Conservation (phyloP, 495 filamentous ascomycete species). For the Poronia punctata region DNA sequence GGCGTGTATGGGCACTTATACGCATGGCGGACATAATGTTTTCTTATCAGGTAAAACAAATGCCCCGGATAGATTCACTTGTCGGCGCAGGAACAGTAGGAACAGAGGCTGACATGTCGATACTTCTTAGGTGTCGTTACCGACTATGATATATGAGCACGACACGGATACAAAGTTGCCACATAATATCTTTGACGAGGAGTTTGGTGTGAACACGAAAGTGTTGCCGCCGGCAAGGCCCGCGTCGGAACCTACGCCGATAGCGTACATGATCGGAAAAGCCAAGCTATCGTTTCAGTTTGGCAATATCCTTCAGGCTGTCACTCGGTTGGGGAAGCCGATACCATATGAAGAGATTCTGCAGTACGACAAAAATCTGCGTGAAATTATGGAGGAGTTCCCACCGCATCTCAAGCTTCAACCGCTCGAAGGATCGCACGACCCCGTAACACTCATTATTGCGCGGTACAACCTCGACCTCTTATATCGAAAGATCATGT, state of each 20-base stretch:
- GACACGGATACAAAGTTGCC: slow-evolving; percentile 85
- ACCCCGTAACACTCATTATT: slow-evolving; percentile 72
- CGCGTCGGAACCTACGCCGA: slow-evolving; percentile 69
- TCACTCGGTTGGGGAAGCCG: slow-evolving; percentile 40
- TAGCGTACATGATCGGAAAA: slow-evolving; percentile 85
- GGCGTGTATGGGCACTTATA: slow-evolving; percentile 82
- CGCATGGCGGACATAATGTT: slow-evolving; percentile 76
- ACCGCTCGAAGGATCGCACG: slow-evolving; percentile 63
- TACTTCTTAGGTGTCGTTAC: slow-evolving; percentile 54
- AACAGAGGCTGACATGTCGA: slow-evolving; percentile 29
- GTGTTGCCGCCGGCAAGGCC: slow-evolving; percentile 69
- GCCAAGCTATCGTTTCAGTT: slow-evolving; percentile 54
- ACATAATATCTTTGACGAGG: slow-evolving; percentile 89
- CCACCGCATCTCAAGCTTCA: slow-evolving; percentile 65
- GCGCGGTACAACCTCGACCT: slow-evolving; percentile 75
- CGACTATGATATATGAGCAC: slow-evolving; percentile 74
- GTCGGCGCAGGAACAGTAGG: too few species aligned
- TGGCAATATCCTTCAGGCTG: slow-evolving; percentile 45
- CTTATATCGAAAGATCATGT: slow-evolving; percentile 73
- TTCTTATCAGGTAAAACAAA: slow-evolving; percentile 60
- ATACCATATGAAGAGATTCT: slow-evolving; percentile 75
- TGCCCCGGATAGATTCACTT: neutral
- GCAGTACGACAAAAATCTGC: slow-evolving; percentile 63
- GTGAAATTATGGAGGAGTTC: slow-evolving; percentile 57
- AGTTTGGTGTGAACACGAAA: slow-evolving; percentile 74